phyloP scores from a whole-genome alignment of 192 early-diverging fungal genomes.

The Coemansia umbellata region DNA sequence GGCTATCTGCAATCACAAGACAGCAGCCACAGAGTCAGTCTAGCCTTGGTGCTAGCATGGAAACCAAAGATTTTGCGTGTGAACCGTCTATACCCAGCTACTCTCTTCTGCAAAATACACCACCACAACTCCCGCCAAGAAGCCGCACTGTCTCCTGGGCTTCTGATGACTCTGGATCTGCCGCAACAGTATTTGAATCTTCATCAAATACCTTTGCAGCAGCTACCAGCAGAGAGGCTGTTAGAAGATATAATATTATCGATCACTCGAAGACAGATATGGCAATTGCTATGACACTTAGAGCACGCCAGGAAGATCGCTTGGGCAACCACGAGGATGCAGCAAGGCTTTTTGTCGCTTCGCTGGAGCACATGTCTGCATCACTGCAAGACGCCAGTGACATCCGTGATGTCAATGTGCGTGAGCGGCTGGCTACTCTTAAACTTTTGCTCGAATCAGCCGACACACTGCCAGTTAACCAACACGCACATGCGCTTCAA shows the following conservation, averaged over 20 bases:
- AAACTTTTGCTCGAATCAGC: conserved; percentile 11
- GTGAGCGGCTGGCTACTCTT: conserved; percentile 24
- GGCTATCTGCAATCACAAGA: not conserved
- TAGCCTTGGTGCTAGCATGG: too few species aligned
- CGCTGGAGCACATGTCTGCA: conserved; percentile 17
- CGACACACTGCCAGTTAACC: not conserved
- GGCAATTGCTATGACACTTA: conserved; percentile 17
- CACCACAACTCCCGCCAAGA: not conserved
- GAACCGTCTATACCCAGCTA: too few species aligned
- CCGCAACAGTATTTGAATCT: not conserved
- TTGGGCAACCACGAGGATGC: conserved; percentile 16
- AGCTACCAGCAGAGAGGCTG: not conserved
- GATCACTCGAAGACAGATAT: conserved; percentile 2
- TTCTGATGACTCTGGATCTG: not conserved
- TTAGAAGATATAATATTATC: not conserved
- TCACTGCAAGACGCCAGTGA: conserved; percentile 6
- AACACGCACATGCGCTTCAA: not conserved
- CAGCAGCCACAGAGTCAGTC: too few species aligned
- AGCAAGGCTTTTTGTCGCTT: conserved; percentile 10
- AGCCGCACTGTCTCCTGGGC: not conserved
- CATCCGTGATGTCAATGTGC: not conserved
- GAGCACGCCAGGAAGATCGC: conserved; percentile 35
- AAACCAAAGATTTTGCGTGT: too few species aligned
- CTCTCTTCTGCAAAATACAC: not conserved
- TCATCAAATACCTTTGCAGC: not conserved